Percentiles rank a stretch among this genome's conserved stretches.
Conservation (phyloP, 2,329 filamentous ascomycete species). For the Allantophomopsis cytisporea region DNA sequence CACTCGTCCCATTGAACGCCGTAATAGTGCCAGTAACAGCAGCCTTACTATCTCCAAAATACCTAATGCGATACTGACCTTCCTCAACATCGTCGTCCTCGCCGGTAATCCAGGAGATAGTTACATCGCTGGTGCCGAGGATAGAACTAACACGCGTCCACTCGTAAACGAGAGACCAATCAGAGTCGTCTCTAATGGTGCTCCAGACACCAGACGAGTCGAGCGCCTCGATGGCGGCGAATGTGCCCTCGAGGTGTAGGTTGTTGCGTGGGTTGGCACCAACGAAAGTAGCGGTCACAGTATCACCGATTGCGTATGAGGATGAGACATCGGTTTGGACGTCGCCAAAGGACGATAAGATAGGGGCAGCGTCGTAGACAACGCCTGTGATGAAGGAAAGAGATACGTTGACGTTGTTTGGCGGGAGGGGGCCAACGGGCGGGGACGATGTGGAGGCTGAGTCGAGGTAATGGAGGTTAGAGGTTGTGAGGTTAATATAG, state of each 20-base stretch:
- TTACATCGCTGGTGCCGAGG: slow-evolving; percentile 65
- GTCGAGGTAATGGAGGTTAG: slow-evolving; percentile 53
- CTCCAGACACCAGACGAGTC: slow-evolving; percentile 40
- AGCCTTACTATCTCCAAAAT: slow-evolving; percentile 73
- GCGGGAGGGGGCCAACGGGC: slow-evolving; percentile 50
- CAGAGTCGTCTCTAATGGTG: slow-evolving; percentile 55
- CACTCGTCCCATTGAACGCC: slow-evolving; percentile 56
- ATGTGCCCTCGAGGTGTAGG: slow-evolving; percentile 65
- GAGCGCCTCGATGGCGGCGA: slow-evolving; percentile 58
- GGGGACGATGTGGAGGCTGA: slow-evolving; percentile 28
- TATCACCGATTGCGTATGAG: slow-evolving; percentile 44
- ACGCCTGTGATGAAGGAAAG: slow-evolving; percentile 72
- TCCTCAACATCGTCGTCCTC: slow-evolving; percentile 29
- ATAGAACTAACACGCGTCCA: slow-evolving; percentile 64
- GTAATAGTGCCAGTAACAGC: slow-evolving; percentile 43
- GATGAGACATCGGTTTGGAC: slow-evolving; percentile 39
- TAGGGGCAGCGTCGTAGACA: slow-evolving; percentile 53
- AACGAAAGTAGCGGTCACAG: slow-evolving; percentile 57
- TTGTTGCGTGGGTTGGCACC: slow-evolving; percentile 88
- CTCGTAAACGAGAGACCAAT: slow-evolving; percentile 72
- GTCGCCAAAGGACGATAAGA: slow-evolving; percentile 58
- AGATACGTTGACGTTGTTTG: slow-evolving; percentile 64
- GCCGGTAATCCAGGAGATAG: slow-evolving; percentile 68
- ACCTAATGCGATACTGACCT: slow-evolving; percentile 67
- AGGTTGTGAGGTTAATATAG: slow-evolving; percentile 77